Base-by-base conservation (phyloP, 306 rosid species). In the Medicago ruthenica region DNA sequence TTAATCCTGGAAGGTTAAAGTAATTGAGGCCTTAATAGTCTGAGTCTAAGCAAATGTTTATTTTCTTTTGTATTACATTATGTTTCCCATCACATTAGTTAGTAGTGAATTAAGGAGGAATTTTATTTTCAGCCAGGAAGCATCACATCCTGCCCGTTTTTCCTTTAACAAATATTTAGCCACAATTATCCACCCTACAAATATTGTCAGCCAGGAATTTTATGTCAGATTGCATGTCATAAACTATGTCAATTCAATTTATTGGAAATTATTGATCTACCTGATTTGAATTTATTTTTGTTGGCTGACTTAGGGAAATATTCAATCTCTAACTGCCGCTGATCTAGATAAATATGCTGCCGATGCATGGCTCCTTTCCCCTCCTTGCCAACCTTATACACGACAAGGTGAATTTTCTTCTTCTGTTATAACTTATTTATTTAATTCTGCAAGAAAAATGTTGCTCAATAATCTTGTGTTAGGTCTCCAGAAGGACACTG, bases 351-450 rank as follows among this genome's bases (percentile, higher is more conserved):
- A 85, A 22, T 90, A 86, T 71, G 74, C 77, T 13, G 97, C 96
- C 0, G 86, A 87, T 15, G 97, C 86, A 15, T 92, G 99, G 97
- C 97, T 95, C 82, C 96, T 92, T 80, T 95, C 99, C 70, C 97
- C 97, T 82, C 99, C 99, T 42, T 95, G 99, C 84, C 99, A 95
- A 83, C 99, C 99, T 21, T 92, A 95, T 83, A 92, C 99, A 8
- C 83, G 99, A 83, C 99, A 95, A 86, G 97, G 99, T 88, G 76
- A 76, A 9, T 34, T 31, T 78, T 79, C 58, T 67, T 40, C 7
- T 82, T 39, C 18, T 60, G 27, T n/a, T 42, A 21, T 70, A 20
- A 50, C 4, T 65, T 24, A 81, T 42, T 66, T 67, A 4, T n/a
- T 36, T 15, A 14, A 9, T 73, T 74, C 59, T 16, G 61, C 55